Conservation (phyloP, 1,284 basidiomycete species). For the Wolfiporia cocos region DNA sequence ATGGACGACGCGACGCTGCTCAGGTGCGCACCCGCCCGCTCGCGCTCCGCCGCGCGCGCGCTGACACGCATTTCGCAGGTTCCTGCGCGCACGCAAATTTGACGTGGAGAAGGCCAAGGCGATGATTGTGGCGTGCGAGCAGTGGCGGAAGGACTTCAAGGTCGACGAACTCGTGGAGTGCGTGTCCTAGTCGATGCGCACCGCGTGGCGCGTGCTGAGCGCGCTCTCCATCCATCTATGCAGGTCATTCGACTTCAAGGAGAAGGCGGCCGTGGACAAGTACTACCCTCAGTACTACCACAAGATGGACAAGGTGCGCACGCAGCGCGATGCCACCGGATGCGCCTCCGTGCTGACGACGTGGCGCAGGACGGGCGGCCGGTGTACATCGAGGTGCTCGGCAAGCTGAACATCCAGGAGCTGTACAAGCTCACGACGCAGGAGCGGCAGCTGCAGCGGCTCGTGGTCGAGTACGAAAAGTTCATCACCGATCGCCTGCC, state of each 20-base stretch:
- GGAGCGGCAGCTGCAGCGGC: slow-evolving; percentile 86
- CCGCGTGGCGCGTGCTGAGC: background rate
- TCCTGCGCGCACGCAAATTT: slow-evolving; percentile 92
- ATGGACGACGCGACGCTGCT: slow-evolving; percentile 82
- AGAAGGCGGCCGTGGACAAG: slow-evolving; percentile 81
- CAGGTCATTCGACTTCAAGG: slow-evolving; percentile 87
- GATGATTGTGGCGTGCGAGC: slow-evolving; percentile 82
- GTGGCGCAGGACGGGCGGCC: slow-evolving; percentile 82
- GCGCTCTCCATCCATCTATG: background rate
- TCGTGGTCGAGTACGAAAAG: slow-evolving; percentile 94
- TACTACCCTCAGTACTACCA: slow-evolving; percentile 97
- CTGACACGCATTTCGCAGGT: slow-evolving; percentile 37
- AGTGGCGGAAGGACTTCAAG: slow-evolving; percentile 88
- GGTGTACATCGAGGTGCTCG: slow-evolving; percentile 92
- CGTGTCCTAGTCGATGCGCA: slow-evolving; percentile 19
- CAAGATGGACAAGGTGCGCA: slow-evolving; percentile 83
- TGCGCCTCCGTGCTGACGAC: background rate
- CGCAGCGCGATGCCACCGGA: background rate
- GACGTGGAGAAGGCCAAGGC: slow-evolving; percentile 77
- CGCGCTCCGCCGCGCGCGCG: background rate
- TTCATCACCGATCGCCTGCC: slow-evolving; percentile 80
- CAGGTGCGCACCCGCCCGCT: slow-evolving; percentile 34
- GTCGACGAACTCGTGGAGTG: slow-evolving; percentile 86
- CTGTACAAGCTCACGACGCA: slow-evolving; percentile 80
- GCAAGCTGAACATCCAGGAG: slow-evolving; percentile 82